Base-by-base conservation (phyloP, 148 eudicot genomes). In the Heliosperma pusillum region DNA sequence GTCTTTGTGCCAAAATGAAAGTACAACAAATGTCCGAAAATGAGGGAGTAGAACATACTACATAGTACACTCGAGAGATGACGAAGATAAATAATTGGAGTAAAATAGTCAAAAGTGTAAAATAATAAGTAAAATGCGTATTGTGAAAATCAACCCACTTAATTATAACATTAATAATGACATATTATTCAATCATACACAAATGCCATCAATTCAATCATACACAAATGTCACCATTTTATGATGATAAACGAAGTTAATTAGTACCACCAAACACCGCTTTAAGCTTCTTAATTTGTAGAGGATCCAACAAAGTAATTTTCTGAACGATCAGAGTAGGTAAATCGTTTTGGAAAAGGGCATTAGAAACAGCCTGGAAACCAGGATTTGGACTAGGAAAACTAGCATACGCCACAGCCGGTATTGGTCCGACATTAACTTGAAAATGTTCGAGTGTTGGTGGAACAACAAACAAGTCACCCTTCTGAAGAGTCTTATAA, bases 241-340 rank as follows among this genome's bases (percentile, higher is more conserved):
- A 47, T 15, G 12, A 3, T 47, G 12, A 12, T 47, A 11, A 11
- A 16, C 53, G 1, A 47, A 33, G 16, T 65, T 29, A 65, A 27
- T 65, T 66, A 15, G 50, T 15, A 8, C 70, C 70, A 36, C 70
- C 70, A 5, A 66, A 40, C 8, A 33, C 10, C 13, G 6, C 19
- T 52, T 66, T 66, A 42, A 66, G 45, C 70, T 66, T 66, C 22
- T 4, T 20, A 10, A 66, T 66, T 40, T 66, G 70, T 11, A 12
- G 2, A 66, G 52, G 22, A 66, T 66, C 70, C 24, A 66, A 36
- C 52, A 66, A 66, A 66, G 70, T 66, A 30, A 44, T 66, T 26
- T 40, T 66, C 26, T 66, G 70, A 40, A 66, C n/a, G 9, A 66
- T 20, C 1, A 40, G 52, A 40, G 52, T 40, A n/a, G 70, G 70